Evolutionary conservation across 2,329 filamentous ascomycete genomes (phyloP), one percentile per base, ranked within the genome.

Genomic region (Botrytis deweyae): DNA sequence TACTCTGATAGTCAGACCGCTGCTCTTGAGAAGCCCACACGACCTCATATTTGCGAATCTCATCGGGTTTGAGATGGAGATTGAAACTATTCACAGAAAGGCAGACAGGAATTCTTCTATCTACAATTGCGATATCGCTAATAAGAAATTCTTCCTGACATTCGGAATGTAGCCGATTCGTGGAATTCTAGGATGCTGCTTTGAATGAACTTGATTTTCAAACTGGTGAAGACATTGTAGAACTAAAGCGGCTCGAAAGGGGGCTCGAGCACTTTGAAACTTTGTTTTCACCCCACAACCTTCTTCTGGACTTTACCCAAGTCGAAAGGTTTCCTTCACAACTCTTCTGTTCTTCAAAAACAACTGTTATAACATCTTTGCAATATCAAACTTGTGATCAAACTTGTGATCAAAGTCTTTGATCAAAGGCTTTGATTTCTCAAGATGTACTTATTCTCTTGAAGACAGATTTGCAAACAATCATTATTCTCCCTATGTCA

Each of bases 1-100:
- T 78, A 80, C 80, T 76, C 76, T 76, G 46, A 78, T 76, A 78
- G 79, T 77, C 79, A 78, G 77, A 73, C 80, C 77, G 76, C 80
- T 77, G 76, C 78, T 79, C 74, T 74, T 76, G 70, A 81, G 75
- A 78, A 81, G 76, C 73, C 79, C 78, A 62, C 61, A 64, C 49
- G 77, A 75, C 75, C 77, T 79, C 80, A 81, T 81, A 66, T 62
- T 69, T 68, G 29, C 63, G 52, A 52, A n/a, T 61, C 42, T 72
- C 71, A 69, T 16, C 63, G 20, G 14, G 12, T 72, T 44, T 25
- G 40, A 25, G 12, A 68, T 25, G 16, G 22, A 49, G 46, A 58
- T 63, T 70, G 42, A 58, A 68, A 29, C 40, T 25, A 59, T 58
- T 68, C 14, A 40, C 36, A 38, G 38, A 49, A 68, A 49, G 16